phyloP scores from a whole-genome alignment of 176 grass and related monocot species.

The Aechmea fasciata region DNA sequence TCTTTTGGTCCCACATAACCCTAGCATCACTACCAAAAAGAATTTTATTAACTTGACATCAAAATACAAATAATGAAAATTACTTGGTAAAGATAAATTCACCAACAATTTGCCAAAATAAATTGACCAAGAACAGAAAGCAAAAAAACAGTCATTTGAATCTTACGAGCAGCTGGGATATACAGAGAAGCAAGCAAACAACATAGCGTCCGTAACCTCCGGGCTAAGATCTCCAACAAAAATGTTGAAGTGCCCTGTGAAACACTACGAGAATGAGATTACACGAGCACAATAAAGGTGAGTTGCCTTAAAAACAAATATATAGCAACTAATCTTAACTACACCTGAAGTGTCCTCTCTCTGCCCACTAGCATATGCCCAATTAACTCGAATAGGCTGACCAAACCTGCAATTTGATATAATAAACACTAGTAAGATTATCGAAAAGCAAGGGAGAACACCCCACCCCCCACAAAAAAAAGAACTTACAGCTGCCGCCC shows the following conservation, averaged over 20 bases:
- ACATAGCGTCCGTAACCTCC: conserved; percentile 84
- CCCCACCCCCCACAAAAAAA: not conserved
- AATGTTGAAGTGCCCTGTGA: conserved; percentile 84
- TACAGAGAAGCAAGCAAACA: conserved; percentile 82
- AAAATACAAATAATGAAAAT: not conserved
- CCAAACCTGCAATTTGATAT: conserved; percentile 55
- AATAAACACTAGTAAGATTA: not conserved
- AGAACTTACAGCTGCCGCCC: conserved; percentile 79
- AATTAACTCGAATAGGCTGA: conserved; percentile 94
- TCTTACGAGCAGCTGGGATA: conserved; percentile 91
- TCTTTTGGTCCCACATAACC: conserved; percentile 99
- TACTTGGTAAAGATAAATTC: not conserved
- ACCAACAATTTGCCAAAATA: not conserved
- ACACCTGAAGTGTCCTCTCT: conserved; percentile 98
- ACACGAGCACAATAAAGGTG: not conserved
- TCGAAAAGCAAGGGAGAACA: conserved; percentile 15
- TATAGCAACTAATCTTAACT: conserved; percentile 15
- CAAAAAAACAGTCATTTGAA: not conserved
- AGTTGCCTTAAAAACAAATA: conserved; percentile 15
- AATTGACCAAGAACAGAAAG: conserved; percentile 2
- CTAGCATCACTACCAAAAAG: conserved; percentile 73
- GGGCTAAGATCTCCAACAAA: conserved; percentile 98
- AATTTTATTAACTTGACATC: conserved; percentile 15
- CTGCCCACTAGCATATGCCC: conserved; percentile 92
- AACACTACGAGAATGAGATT: conserved; percentile 5